Evolutionary conservation across 352 stramenopile species (phyloP).

Genomic region (Hyaloperonospora arabidopsidis): DNA sequence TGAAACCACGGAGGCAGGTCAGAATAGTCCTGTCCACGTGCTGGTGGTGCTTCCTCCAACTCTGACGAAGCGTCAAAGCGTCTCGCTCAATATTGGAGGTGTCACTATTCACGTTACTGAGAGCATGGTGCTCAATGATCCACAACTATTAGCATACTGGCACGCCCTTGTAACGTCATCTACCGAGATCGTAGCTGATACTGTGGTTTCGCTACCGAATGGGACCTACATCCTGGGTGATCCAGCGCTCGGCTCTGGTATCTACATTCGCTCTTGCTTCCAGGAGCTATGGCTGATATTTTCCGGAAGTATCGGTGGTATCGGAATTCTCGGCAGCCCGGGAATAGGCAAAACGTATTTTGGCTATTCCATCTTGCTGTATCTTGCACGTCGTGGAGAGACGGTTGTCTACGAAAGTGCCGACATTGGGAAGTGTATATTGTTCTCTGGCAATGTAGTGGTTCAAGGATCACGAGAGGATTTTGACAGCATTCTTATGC

Average conservation of each 20-base stretch:
- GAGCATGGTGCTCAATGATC: too few species aligned
- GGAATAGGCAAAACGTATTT: too few species aligned
- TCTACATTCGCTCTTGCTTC: conserved; percentile 24
- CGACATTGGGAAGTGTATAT: neutral
- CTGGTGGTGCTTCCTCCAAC: too few species aligned
- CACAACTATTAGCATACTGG: too few species aligned
- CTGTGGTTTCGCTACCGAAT: conserved; percentile 13
- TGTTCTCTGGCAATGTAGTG: neutral
- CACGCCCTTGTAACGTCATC: too few species aligned
- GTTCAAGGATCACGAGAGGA: too few species aligned
- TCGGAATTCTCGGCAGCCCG: neutral
- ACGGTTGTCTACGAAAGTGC: neutral
- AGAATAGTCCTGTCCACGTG: too few species aligned
- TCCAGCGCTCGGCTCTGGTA: conserved; percentile 9
- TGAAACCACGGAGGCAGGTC: too few species aligned
- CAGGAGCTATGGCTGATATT: neutral
- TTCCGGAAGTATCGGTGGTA: neutral
- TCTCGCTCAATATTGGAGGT: too few species aligned
- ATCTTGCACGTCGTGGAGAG: neutral
- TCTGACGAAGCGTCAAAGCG: too few species aligned
- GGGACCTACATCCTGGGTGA: neutral
- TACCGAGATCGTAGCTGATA: conserved; percentile 18
- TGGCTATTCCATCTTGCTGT: neutral
- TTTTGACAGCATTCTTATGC: too few species aligned
- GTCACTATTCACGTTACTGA: too few species aligned